These are phyloP conservation scores for Aspergillus intermedius DNA, from an alignment of 2,329 filamentous ascomycete genomes.

Conservation along the genomic window DNA sequence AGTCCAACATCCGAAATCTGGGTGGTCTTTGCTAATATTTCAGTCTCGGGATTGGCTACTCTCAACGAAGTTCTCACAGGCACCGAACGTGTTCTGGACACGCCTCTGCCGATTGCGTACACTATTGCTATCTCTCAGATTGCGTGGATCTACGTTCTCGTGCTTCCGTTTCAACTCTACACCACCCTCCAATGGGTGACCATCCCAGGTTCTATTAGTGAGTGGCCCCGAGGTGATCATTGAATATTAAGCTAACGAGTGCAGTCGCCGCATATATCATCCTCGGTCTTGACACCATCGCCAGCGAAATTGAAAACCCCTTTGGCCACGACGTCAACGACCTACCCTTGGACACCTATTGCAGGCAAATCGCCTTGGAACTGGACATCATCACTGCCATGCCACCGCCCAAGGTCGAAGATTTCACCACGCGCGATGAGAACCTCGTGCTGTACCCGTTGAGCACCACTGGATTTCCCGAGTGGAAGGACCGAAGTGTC, in stretches of 20 bases:
- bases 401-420: conserved; percentile 44
- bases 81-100: conserved; percentile 72
- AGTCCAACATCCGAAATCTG: conserved; percentile 5
- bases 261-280: conserved; percentile 69
- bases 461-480: conserved; percentile 40
- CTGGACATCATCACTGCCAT: conserved; percentile 64
- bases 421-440: conserved; percentile 40
- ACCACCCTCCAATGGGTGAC: conserved; percentile 61
- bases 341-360: conserved; percentile 68
- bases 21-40: not conserved
- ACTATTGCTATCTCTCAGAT: conserved; percentile 80
- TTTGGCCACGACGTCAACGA: conserved; percentile 82
- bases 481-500: conserved; percentile 45
- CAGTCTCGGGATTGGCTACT: conserved; percentile 39
- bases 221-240: conserved; percentile 2
- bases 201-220: conserved; percentile 64
- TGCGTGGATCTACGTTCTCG: conserved; percentile 74
- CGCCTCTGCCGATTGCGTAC: conserved; percentile 75
- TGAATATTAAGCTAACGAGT: not conserved
- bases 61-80: conserved; percentile 68
- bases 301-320: conserved; percentile 76
- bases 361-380: conserved; percentile 65
- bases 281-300: conserved; percentile 67
- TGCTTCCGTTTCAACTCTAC: conserved; percentile 75
- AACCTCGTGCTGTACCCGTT: conserved; percentile 34